Evolutionary conservation across 805 yeast genomes (phyloP).

Genomic region (Kuraishia floccosa): DNA sequence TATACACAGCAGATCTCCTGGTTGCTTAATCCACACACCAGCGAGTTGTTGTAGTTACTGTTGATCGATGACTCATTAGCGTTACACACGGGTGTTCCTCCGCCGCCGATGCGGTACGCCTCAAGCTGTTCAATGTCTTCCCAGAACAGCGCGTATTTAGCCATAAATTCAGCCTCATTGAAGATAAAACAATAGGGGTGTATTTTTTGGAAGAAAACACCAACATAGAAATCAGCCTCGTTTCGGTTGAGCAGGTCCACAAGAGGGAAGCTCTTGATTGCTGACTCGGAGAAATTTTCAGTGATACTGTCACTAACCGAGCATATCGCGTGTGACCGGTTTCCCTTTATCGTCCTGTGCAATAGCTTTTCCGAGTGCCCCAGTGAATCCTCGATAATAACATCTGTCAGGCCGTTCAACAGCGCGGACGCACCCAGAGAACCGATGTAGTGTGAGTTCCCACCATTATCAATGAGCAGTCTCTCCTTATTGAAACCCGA

Average conservation of each 20-base stretch:
- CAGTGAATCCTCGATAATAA: slow-evolving; percentile 24
- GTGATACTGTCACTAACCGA: too few relatives aligned
- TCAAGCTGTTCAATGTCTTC: slow-evolving; percentile 7
- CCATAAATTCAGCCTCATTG: slow-evolving; percentile 15
- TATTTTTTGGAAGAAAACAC: slow-evolving; percentile 20
- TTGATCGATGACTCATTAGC: too few relatives aligned
- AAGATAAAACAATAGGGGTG: slow-evolving; percentile 24
- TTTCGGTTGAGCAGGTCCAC: slow-evolving; percentile 18
- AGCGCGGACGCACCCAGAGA: slow-evolving; percentile 32
- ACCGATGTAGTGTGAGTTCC: slow-evolving; percentile 37
- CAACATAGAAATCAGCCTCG: slow-evolving; percentile 18
- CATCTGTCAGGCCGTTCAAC: slow-evolving; percentile 28
- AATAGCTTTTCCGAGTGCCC: too few relatives aligned
- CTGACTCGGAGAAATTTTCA: too few relatives aligned
- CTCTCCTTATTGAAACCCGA: too few relatives aligned
- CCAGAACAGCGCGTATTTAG: slow-evolving; percentile 19
- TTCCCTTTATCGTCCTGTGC: too few relatives aligned
- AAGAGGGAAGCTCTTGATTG: slow-evolving; percentile 25
- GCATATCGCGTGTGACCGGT: too few relatives aligned
- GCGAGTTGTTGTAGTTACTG: too few relatives aligned
- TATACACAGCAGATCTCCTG: slow-evolving; percentile 32
- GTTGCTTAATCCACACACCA: slow-evolving; percentile 14
- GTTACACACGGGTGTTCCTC: too few relatives aligned
- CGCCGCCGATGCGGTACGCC: too few relatives aligned
- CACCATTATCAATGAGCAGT: slow-evolving; percentile 29